Base-by-base conservation (phyloP, 2,329 filamentous ascomycete species). In the Dryadomyces quercus-mongolicae region DNA sequence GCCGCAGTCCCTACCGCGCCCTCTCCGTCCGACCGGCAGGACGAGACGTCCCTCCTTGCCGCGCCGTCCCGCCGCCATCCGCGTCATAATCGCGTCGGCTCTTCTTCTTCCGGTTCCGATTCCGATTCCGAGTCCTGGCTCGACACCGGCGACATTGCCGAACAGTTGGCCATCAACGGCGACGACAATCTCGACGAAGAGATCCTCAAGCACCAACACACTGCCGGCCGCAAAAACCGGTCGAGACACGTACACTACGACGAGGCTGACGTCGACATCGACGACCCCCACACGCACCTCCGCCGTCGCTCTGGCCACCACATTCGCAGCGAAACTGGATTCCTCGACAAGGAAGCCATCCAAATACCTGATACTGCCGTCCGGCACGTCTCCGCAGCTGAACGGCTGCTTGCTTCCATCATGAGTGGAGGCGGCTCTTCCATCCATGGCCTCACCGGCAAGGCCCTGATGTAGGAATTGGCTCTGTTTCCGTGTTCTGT, bases 361-460 rank as follows among this genome's bases (percentile, higher is more conserved):
- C 76, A 82, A 61, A 84, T 96, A 59, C 92, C 92, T 25, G 76
- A 78, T 63, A 80, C 86, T 56, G 71, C 74, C 52, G 78, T 77
- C 49, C 78, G 78, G 61, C 78, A 71, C 57, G 81, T 90, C 58
- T 78, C 81, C 53, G 78, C 77, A 63, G 78, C 74, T 59, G 81
- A 91, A 68, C 85, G 82, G 65, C 69, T 87, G 60, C 71, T 97
- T 63, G 88, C 86, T 62, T 70, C 76, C 74, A 85, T 94, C 78
- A 96, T 98, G 91, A 83, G 89, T 61, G 83, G 84, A 67, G 83
- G 87, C 60, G 79, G 83, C 62, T 76, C 80, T 66, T 83, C 86
- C 67, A 85, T 89, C 64, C 87, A 93, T 73, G 93, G 93, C 76
- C 80, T 98, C 63, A 95, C 94, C 64, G 93, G 93, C 73, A 95